These are phyloP conservation scores for Rhypophila decipiens DNA, from an alignment of 495 filamentous ascomycete species.

Conservation along the genomic window DNA sequence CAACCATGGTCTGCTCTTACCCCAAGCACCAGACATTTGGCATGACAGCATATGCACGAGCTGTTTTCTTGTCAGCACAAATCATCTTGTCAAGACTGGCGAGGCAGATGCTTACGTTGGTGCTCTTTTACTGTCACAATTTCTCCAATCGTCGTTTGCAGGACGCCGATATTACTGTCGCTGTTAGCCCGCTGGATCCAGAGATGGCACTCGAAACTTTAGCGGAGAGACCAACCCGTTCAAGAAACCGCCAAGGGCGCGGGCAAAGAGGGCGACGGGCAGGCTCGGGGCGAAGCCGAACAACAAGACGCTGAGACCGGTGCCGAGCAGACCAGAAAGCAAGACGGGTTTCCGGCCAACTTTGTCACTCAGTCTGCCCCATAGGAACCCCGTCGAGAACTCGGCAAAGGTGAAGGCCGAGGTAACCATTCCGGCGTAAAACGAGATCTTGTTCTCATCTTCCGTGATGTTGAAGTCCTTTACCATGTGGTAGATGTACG, in stretches of 20 bases:
- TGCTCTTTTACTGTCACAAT: slow-evolving; percentile 87
- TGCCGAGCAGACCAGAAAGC: slow-evolving; percentile 79
- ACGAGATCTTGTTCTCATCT: slow-evolving; percentile 70
- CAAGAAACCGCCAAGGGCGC: slow-evolving; percentile 82
- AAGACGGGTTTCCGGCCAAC: slow-evolving; percentile 91
- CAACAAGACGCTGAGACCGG: slow-evolving; percentile 84
- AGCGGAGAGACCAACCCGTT: slow-evolving; percentile 65
- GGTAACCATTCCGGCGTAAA: slow-evolving; percentile 95
- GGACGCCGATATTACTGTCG: slow-evolving; percentile 74
- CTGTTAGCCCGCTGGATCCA: slow-evolving; percentile 26
- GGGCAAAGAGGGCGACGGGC: slow-evolving; percentile 74
- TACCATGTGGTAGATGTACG: slow-evolving; percentile 98
- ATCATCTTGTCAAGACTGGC: no score
- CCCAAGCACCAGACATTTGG: slow-evolving; percentile 96
- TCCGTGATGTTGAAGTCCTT: slow-evolving; percentile 79
- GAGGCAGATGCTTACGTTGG: slow-evolving; percentile 65
- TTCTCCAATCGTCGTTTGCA: slow-evolving; percentile 92
- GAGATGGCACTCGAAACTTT: neutral
- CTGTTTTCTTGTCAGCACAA: no score
- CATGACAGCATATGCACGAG: slow-evolving; percentile 93
- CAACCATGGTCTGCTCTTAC: no score
- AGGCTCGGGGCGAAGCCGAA: slow-evolving; percentile 90
- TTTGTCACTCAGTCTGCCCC: slow-evolving; percentile 88
- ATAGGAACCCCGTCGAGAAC: slow-evolving; percentile 81
- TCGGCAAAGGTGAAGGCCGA: slow-evolving; percentile 96